Conservation (phyloP, 1,284 basidiomycete species). For the Trichosporon asahii region DNA sequence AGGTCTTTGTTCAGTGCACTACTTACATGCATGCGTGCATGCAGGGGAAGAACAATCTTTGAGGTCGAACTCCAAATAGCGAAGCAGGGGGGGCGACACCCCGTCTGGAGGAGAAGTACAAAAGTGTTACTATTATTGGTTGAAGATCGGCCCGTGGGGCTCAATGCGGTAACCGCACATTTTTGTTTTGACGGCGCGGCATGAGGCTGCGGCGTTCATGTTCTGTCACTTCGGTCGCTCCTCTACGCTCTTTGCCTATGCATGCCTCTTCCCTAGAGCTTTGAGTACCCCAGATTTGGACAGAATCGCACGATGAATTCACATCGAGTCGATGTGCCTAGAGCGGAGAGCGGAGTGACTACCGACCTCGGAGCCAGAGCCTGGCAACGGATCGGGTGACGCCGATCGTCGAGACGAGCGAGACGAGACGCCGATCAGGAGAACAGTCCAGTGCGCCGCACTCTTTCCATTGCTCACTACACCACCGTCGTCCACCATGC, state of each 20-base stretch:
- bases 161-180: not conserved
- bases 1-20: too few relatives aligned
- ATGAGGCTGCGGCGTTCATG: too few relatives aligned
- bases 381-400: not conserved
- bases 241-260: not conserved
- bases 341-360: not conserved
- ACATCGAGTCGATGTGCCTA: not conserved
- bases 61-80: too few relatives aligned
- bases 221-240: not conserved
- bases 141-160: not conserved
- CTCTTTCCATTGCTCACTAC: not conserved
- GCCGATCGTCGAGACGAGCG: not conserved
- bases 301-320: not conserved
- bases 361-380: not conserved
- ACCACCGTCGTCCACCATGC: not conserved
- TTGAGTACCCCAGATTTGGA: not conserved
- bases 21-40: too few relatives aligned
- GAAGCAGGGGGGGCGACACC: too few relatives aligned
- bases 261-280: not conserved
- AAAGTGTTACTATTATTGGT: not conserved
- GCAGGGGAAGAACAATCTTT: too few relatives aligned
- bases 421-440: not conserved
- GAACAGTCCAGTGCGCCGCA: not conserved
- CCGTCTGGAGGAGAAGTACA: not conserved
- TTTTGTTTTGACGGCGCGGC: not conserved